Conservation (phyloP, 2,329 filamentous ascomycete genomes). For the Dendryphion nanum region DNA sequence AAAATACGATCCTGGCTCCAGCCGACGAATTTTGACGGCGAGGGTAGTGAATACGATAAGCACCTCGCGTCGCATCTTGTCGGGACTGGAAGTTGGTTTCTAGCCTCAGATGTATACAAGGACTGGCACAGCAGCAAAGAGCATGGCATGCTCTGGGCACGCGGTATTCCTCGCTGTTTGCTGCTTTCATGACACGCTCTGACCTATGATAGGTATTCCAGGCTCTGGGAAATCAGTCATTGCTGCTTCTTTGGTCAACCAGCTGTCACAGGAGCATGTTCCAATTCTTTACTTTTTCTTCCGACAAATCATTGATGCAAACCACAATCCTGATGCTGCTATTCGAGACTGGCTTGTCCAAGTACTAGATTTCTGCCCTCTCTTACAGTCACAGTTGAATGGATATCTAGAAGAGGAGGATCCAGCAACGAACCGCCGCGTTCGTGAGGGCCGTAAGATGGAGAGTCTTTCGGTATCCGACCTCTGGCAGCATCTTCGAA, state of each 20-base stretch:
- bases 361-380: slow-evolving; percentile 23
- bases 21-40: slow-evolving; percentile 11
- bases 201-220: slow-evolving; percentile 37
- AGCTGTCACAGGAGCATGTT: slow-evolving; percentile 4
- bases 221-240: slow-evolving; percentile 40
- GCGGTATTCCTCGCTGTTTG: no score
- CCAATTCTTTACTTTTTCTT: slow-evolving; percentile 42
- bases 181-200: no score
- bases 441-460: no score
- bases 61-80: slow-evolving; percentile 14
- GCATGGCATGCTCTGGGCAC: slow-evolving; percentile 13
- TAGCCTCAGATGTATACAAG: slow-evolving; percentile 5
- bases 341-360: slow-evolving; percentile 36
- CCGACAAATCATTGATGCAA: slow-evolving; percentile 36
- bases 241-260: slow-evolving; percentile 23
- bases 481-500: slow-evolving; percentile 10
- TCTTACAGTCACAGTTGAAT: slow-evolving; percentile 20
- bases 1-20: slow-evolving; percentile 16
- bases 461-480: slow-evolving; percentile 10
- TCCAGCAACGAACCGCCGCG: slow-evolving; percentile 1
- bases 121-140: slow-evolving; percentile 9
- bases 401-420: no score
- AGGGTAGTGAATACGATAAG: slow-evolving; percentile 14
- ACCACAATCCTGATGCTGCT: slow-evolving; percentile 21
- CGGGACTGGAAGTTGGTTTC: slow-evolving; percentile 14